These are phyloP conservation scores for Suillus americanus DNA, from an alignment of 768 basidiomycete species.

Conservation along the genomic window DNA sequence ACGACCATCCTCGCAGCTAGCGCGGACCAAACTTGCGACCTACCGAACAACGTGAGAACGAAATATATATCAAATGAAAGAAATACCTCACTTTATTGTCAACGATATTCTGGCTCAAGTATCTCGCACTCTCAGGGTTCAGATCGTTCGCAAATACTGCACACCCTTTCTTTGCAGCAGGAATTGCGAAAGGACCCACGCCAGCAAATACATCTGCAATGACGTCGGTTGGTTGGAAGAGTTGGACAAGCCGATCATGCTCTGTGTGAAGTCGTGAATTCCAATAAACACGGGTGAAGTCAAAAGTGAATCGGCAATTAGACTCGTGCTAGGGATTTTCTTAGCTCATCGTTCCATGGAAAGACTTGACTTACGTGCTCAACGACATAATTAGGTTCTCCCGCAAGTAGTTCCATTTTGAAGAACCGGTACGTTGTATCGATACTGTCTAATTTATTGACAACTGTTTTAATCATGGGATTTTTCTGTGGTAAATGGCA, in stretches of 20 bases:
- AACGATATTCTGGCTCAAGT: constrained; percentile 66
- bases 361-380: constrained; percentile 58
- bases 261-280: constrained; percentile 94
- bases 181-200: constrained; percentile 94
- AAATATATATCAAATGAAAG: background rate
- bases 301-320: constrained; percentile 86
- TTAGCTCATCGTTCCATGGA: constrained; percentile 5
- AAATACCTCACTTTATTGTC: constrained; percentile 67
- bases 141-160: constrained; percentile 91
- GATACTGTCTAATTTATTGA: constrained; percentile 91
- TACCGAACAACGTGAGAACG: constrained; percentile 12
- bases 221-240: constrained; percentile 74
- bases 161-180: constrained; percentile 90
- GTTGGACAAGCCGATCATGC: constrained; percentile 78
- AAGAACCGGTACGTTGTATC: constrained; percentile 89
- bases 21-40: constrained; percentile 70
- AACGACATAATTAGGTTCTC: constrained; percentile 83
- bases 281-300: constrained; percentile 97
- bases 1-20: constrained; percentile 82
- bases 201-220: constrained; percentile 96
- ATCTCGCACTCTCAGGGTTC: constrained; percentile 86
- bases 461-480: constrained; percentile 76
- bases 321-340: constrained; percentile 64
- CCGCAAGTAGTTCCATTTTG: constrained; percentile 95
- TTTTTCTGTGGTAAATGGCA: constrained; percentile 68